phyloP scores from a whole-genome alignment of 306 rosid genomes.

The Begonia fuchsioides region DNA sequence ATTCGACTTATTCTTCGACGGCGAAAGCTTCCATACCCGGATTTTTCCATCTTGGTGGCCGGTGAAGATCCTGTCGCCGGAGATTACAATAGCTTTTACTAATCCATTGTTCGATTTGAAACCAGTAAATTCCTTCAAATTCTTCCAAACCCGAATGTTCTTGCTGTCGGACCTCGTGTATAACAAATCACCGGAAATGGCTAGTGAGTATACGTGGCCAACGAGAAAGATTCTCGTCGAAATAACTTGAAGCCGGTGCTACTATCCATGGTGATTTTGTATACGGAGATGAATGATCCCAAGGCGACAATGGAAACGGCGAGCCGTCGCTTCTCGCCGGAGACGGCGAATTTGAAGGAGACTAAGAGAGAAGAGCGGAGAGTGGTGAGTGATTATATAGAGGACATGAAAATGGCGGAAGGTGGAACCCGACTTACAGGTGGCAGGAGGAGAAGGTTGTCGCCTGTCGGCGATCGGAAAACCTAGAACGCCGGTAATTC shows the following conservation, averaged over 20 bases:
- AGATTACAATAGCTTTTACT: conserved; percentile 47
- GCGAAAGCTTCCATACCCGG: conserved; percentile 47
- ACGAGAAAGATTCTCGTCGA: not conserved
- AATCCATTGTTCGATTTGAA: conserved; percentile 62
- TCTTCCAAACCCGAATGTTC: too few species aligned
- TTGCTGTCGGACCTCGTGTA: too few species aligned
- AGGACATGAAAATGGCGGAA: not conserved
- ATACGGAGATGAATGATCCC: conserved; percentile 24
- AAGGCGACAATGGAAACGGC: conserved; percentile 30
- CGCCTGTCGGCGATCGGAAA: not conserved
- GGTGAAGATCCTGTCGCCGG: too few species aligned
- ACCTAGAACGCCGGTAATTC: not conserved
- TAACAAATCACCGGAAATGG: conserved; percentile 49
- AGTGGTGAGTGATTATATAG: not conserved
- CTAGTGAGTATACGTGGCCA: conserved; percentile 66
- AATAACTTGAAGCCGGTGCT: conserved; percentile 1
- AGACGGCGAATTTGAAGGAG: not conserved
- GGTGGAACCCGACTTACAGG: not conserved
- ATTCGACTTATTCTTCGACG: conserved; percentile 7
- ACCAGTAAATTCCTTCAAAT: too few species aligned
- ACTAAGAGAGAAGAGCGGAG: not conserved
- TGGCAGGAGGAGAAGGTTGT: not conserved
- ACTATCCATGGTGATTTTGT: conserved; percentile 37
- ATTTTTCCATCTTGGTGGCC: too few species aligned
- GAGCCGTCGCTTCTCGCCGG: conserved; percentile 17